Evolutionary conservation across 2,329 filamentous ascomycete genomes (phyloP), one percentile per base, ranked within the genome.

Genomic region (Gnomoniopsis sp.): DNA sequence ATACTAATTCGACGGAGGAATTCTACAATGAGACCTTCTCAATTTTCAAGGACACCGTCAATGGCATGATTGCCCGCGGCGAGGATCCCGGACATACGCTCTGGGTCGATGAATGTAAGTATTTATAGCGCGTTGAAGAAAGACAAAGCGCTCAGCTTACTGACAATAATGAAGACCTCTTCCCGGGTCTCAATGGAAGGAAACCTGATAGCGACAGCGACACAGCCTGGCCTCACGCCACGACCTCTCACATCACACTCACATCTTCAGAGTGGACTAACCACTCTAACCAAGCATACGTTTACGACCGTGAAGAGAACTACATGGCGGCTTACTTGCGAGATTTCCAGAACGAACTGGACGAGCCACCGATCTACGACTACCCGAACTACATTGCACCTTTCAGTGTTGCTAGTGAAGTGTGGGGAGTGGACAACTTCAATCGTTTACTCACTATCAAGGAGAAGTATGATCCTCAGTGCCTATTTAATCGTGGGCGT

Each of bases 351-450:
- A 30, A 56, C 17, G 7, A 21, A 1, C 12, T n/a, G 0, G 41
- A 30, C n/a, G 41, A 44, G 33, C 52, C 57, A 19, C 33, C 57
- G 4, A 52, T 51, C 47, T 59, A 59, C 17, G 57, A 59, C 21
- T 59, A 59, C 23, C 57, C 57, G 23, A 59, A 59, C 48, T 59
- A 59, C 33, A 11, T 59, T 30, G 57, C 57, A 23, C 57, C 57
- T 0, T 56, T 46, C 19, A 56, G 52, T 30, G 2, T 51, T 30
- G 48, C 57, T 15, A 34, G 49, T 17, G 57, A 59, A 48, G 57
- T 59, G 15, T 59, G 57, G 57, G 57, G 57, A 23, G 57, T 46
- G 53, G 57, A 56, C 8, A 59, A 59, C 48, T 59, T 59, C 21
- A 36, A 17, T 1, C 57, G 53, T 19, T 23, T 59, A 30, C 21